A percentile compares a stretch with the other conserved stretches of the same genome.
Conservation (phyloP, 1,139 yeast species). For the Geotrichum fermentans region DNA sequence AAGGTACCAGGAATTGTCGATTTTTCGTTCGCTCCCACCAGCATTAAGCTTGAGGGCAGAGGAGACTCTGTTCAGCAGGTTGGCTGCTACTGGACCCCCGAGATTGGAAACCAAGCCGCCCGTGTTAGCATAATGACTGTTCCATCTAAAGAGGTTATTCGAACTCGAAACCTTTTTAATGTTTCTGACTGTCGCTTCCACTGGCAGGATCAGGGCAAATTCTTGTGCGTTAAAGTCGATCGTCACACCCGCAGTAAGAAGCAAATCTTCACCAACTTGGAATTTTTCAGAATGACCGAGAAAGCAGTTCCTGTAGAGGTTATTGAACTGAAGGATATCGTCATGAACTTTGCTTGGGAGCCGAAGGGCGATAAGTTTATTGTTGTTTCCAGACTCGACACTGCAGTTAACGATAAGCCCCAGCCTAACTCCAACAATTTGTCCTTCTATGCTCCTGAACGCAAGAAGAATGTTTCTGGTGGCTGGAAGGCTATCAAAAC, state of each 20-base stretch:
- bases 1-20: conserved; percentile 83
- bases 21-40: conserved; percentile 94
- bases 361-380: conserved; percentile 86
- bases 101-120: conserved; percentile 85
- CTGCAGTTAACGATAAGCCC: conserved; percentile 37
- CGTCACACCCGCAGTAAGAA: conserved; percentile 95
- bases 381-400: conserved; percentile 53
- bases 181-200: conserved; percentile 86
- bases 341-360: conserved; percentile 91
- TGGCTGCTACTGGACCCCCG: conserved; percentile 96
- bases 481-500: conserved; percentile 57
- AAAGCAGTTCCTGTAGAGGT: conserved; percentile 93
- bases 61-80: conserved; percentile 50
- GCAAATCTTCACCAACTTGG: conserved; percentile 85
- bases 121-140: conserved; percentile 89
- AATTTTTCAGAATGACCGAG: conserved; percentile 82
- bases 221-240: conserved; percentile 89
- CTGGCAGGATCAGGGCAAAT: conserved; percentile 90
- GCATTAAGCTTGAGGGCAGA: conserved; percentile 59
- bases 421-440: conserved; percentile 68
- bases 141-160: conserved; percentile 74
- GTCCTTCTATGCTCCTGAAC: conserved; percentile 80
- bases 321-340: conserved; percentile 86
- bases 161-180: conserved; percentile 92
- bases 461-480: conserved; percentile 43